Base-by-base conservation (phyloP, 1,284 basidiomycete genomes). In the Porodaedalea pini region DNA sequence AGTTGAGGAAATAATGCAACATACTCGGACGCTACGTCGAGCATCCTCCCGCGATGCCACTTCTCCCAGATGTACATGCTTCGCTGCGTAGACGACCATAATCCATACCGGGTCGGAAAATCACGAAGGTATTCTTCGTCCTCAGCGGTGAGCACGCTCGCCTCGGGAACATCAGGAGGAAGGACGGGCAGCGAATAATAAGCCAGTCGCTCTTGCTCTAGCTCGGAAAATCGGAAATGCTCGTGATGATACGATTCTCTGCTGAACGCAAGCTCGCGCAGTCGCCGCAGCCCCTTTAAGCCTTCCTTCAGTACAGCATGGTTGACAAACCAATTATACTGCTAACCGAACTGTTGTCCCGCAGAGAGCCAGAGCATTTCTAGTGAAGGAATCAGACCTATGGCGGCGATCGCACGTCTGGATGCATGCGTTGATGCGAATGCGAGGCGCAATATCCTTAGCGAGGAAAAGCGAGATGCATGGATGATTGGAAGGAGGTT, bases 321-420 rank as follows among this genome's bases (percentile, higher is more conserved):
- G 25, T 54, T 37, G 19, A 54, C 31, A 29, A 54, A 45, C 51
- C 39, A 54, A 29, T 54, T 25, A 29, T 54, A 27, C 4, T 21
- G 21, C 39, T 21, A 32, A 5, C 41, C 51, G 5, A 36, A 15
- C 13, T 45, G 51, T 54, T 13, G 4, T 21, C 51, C 51, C 5
- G 41, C 51, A 10, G 51, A 43, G 41, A 54, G 23, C 51, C 51
- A 54, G 8, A 54, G 15, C 41, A 29, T 41, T 27, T 54, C 41
- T 19, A 54, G 19, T 8, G 37, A 43, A 4, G 10, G 4, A 27
- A 54, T 40, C 8, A 45, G 23, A 8, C 51, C 39, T 6, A 54
- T 54, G 21, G 51, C 41, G 3, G 39, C 10, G 10, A 54, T 15
- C 17, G 40, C 41, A 4, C 32, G 36, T 13, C 17, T 29, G 23